Base-by-base conservation (phyloP, 2,329 filamentous ascomycete species). In the Neofusicoccum cordaticola region DNA sequence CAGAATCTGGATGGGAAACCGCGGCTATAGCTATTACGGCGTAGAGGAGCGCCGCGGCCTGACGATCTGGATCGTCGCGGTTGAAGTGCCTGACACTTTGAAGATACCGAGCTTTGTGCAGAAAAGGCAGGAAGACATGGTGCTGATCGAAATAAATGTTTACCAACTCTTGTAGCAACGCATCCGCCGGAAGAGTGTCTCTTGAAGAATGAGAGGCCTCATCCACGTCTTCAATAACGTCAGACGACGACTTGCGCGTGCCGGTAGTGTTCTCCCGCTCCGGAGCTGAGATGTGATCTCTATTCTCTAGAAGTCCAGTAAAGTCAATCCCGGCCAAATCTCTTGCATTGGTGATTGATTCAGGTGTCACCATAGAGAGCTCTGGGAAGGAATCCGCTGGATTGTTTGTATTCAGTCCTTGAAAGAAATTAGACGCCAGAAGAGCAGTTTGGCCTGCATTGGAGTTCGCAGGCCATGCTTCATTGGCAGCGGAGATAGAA, bases 1-100 rank as follows among this genome's bases (percentile, higher is more conserved):
- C 17, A 13, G 66, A 57, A 48, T 75, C 70, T 8, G 63, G 63
- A 53, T 76, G 73, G 15, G 68, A 66, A 34, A 61, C 47, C 13
- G 73, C 67, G 9, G 73, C 65, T n/a, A 74, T 53, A 48, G 69
- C 66, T 47, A 72, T 71, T 2, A 76, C 72, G 1, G 71, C 68
- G 42, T 71, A 73, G 2, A 75, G 50, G 4, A 76, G 42, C 5
- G 71, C 47, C 0, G 72, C 68, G 1, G n/a, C 27, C 31, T 60
- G 41, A n/a, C 56, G 56, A 12, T 69, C 66, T 22, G 72, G 57
- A 3, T 51, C 69, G 22, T 73, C 66, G 2, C 74, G 22, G 3
- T 66, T 15, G 1, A 68, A 66, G 42, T 41, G 65, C 15, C 67
- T 56, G 13, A 74, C 27, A 5, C 69, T 61, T 9, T 51, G 17